A percentile compares a stretch with the other conserved stretches of the same genome.
Evolutionary conservation across 2,329 filamentous ascomycete species (phyloP).

Genomic region (Xylariales sp.): DNA sequence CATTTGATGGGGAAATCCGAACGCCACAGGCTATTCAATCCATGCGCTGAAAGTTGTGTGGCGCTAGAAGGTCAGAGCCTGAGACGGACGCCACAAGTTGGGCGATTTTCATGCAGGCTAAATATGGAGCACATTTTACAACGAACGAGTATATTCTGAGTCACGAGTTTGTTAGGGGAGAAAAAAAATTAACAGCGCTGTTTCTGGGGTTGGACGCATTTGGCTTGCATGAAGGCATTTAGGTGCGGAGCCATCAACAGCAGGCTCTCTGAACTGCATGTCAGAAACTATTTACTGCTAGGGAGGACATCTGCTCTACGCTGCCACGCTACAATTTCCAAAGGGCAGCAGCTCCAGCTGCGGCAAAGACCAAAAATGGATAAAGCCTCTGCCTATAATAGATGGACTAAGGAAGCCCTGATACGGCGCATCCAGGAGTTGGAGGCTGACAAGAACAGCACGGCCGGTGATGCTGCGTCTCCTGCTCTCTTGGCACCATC

Average conservation of each 20-base stretch:
- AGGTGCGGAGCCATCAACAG: constrained; percentile 14
- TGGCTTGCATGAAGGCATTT: constrained; percentile 18
- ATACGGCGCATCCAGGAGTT: constrained; percentile 64
- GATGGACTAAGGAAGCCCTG: constrained; percentile 65
- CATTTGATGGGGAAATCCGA: no score
- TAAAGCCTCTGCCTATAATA: constrained; percentile 46
- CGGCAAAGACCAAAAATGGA: constrained; percentile 18
- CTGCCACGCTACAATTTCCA: constrained; percentile 16
- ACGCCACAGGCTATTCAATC: no score
- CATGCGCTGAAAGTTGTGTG: no score
- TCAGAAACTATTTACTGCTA: not conserved
- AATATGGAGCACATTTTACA: no score
- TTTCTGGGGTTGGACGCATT: no score
- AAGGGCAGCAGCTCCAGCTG: constrained; percentile 2
- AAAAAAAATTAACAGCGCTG: no score
- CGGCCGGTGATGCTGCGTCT: not conserved
- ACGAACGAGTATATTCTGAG: no score
- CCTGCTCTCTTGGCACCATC: not conserved
- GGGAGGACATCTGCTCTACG: not conserved
- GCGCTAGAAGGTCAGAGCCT: no score
- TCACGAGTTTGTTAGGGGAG: no score
- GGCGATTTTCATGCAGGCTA: no score
- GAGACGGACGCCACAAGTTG: no score
- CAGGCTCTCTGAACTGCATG: constrained; percentile 7
- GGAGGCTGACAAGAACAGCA: constrained; percentile 38